Evolutionary conservation across 2,329 filamentous ascomycete species (phyloP).

Genomic region (Parafenestella ontariensis): DNA sequence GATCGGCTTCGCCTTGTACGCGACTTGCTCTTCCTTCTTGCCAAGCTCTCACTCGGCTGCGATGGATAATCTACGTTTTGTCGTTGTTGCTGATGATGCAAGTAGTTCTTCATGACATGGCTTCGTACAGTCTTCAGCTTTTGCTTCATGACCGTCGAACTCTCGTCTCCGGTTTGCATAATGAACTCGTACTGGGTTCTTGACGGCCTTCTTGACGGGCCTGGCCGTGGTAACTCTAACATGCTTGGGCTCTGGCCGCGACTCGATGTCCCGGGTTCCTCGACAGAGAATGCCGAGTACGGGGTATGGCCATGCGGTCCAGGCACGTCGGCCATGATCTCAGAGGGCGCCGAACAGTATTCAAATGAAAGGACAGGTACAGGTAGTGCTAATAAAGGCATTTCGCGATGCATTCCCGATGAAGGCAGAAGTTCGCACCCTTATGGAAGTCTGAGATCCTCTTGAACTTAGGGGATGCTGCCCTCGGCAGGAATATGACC

Average conservation of each 20-base stretch:
- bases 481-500: not conserved
- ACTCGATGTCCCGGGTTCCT: not conserved
- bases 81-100: constrained; percentile 21
- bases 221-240: too few species aligned
- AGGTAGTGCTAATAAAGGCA: not conserved
- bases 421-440: not conserved
- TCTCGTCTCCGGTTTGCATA: constrained; percentile 25
- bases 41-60: not conserved
- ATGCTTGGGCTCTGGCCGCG: not conserved
- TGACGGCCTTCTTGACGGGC: not conserved
- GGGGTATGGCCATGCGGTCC: not conserved
- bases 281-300: not conserved
- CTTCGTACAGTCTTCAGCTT: constrained; percentile 33
- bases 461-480: not conserved
- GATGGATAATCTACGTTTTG: constrained; percentile 3
- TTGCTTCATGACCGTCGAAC: constrained; percentile 15
- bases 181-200: constrained; percentile 31
- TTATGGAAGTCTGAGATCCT: not conserved
- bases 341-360: not conserved
- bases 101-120: constrained; percentile 34
- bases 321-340: not conserved
- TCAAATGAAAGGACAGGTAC: not conserved
- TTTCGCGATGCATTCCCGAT: not conserved
- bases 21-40: constrained; percentile 17
- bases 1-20: constrained; percentile 18